Base-by-base conservation (phyloP, 129 eudicot genomes). In the Centaurea solstitialis region DNA sequence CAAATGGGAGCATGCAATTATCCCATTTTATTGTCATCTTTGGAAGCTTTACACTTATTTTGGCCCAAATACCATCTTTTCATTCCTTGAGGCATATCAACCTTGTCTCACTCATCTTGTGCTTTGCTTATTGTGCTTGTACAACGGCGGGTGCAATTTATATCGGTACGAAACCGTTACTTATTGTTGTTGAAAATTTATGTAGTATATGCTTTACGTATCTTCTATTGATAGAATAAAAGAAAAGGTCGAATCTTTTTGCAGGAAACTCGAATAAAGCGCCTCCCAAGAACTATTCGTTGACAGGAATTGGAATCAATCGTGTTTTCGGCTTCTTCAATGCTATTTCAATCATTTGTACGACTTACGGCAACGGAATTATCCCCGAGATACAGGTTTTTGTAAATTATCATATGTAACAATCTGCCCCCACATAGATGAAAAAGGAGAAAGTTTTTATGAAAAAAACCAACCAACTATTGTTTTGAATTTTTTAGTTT, bases 51-150 rank as follows among this genome's bases (percentile, higher is more conserved):
- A 90, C 91, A 39, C 79, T 92, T 12, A 72, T 92, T 26, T 79
- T 90, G 76, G 93, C 90, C 13, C 97, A 92, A 83, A 83, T 92
- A 80, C 94, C 97, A 37, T 90, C 94, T 53, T 92, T 92, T 76
- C 97, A 90, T 76, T 90, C 97, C 39, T 86, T 92, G 6, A 88
- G 97, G 85, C 93, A 92, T 77, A 90, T 92, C 78, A 92, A 92
- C 80, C 94, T 92, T 30, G 89, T 86, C 45, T 92, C 97, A 62
- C 77, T 92, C 20, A 15, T 88, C 22, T 80, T 90, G 12, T 88
- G 97, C 33, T 88, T 90, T 81, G 87, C 88, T 79, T 92, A 92
- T 69, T 88, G 94, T 79, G 94, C 93, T 81, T 90, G 89, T 78
- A 86, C 94, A 33, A 88, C 94, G 24, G 94, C 90, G 4, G 97